phyloP scores from a whole-genome alignment of 78 protist species.

The Trichosphaerium sp. region DNA sequence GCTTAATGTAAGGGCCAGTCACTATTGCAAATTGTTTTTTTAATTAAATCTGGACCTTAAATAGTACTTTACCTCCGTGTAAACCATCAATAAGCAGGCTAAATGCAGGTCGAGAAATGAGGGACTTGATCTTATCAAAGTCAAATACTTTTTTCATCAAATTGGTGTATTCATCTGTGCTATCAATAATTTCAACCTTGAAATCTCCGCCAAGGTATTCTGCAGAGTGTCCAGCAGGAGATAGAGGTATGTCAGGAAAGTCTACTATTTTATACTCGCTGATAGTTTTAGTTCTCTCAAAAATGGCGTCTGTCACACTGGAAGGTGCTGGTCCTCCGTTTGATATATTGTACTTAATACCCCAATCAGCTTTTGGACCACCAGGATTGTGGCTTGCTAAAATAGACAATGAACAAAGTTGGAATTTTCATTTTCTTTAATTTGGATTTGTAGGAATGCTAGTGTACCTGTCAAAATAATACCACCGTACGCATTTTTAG shows the following conservation, averaged over 20 bases:
- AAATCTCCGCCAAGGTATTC: neutral
- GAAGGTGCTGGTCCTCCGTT: slow-evolving; percentile 95
- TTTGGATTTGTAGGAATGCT: too few relatives aligned
- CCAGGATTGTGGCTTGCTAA: slow-evolving; percentile 99
- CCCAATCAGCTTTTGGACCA: slow-evolving; percentile 86
- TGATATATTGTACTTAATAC: slow-evolving; percentile 89
- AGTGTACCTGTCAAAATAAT: neutral
- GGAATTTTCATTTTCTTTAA: slow-evolving; percentile 35
- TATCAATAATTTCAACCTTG: slow-evolving; percentile 66
- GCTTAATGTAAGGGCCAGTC: slow-evolving; percentile 83
- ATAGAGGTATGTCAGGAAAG: neutral
- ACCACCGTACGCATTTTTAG: slow-evolving; percentile 41
- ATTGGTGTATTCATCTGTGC: slow-evolving; percentile 49
- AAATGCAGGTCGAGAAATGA: slow-evolving; percentile 49
- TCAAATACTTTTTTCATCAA: slow-evolving; percentile 72
- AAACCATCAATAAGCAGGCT: slow-evolving; percentile 68
- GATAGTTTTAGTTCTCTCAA: slow-evolving; percentile 30
- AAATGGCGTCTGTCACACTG: slow-evolving; percentile 73
- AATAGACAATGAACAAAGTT: slow-evolving; percentile 83
- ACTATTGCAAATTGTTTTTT: too few relatives aligned
- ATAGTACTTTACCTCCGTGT: slow-evolving; percentile 49
- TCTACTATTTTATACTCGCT: slow-evolving; percentile 13
- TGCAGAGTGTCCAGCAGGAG: neutral
- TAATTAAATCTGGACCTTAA: too few relatives aligned
- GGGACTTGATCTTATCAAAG: slow-evolving; percentile 38